Base-by-base conservation (phyloP, 371 early-diverging fungal species). In the Mortierella sp. region DNA sequence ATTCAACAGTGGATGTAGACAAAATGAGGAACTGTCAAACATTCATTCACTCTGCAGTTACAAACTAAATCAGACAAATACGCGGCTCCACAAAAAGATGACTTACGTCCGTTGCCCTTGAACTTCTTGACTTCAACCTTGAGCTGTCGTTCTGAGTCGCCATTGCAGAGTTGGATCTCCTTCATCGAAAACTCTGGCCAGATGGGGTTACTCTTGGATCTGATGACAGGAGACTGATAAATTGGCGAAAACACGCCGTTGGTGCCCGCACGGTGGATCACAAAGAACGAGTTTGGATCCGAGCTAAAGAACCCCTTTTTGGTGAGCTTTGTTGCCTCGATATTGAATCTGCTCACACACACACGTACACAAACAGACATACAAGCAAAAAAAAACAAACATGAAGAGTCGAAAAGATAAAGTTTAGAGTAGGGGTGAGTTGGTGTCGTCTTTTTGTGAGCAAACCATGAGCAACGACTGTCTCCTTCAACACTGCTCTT, bases 31-130 rank as follows among this genome's bases (percentile, higher is more conserved):
- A 55, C 50, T 10, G 40, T 34, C 47, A 65, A 73, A 26, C 34
- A 37, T 41, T 19, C 70, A 39, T 4, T 16, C 19, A n/a, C n/a
- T n/a, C n/a, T n/a, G n/a, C n/a, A n/a, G n/a, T n/a, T n/a, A n/a
- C 52, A 41, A 19, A 34, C 2, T 4, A 47, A 14, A 19, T 31
- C 58, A 0, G 19, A n/a, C n/a, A 48, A 48, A 48, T n/a, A 19
- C 14, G 4, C 19, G 10, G n/a, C 8, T 48, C 9, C 19, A n/a
- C n/a, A 34, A 16, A 7, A 19, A n/a, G 8, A 58, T 16, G 34
- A 79, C 81, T 39, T 73, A 86, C 85, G 71, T n/a, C 86, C 85
- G 65, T 76, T 85, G 19, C 68, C 64, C 66, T 85, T 86, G 66
- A 75, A 70, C 69, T 85, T 79, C 31, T 73, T 80, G 47, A 86